These are phyloP conservation scores for Exutisphaerella laricina DNA, from an alignment of 2,329 filamentous ascomycete species.

Conservation along the genomic window DNA sequence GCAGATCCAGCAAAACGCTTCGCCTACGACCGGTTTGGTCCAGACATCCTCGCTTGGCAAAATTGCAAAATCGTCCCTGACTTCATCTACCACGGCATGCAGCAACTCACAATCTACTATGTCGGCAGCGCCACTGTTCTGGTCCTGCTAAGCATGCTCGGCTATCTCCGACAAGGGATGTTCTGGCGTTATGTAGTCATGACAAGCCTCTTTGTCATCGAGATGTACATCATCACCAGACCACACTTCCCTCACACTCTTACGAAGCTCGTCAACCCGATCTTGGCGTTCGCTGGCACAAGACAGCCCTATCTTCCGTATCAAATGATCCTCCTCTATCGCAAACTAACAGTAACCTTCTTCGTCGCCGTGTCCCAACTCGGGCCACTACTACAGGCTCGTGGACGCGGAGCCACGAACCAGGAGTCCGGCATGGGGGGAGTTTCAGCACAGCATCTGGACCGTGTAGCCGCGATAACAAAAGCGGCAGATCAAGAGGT, in stretches of 20 bases:
- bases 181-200: slow-evolving; percentile 51
- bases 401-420: slow-evolving; percentile 29
- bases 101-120: slow-evolving; percentile 58
- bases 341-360: slow-evolving; percentile 69
- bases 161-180: slow-evolving; percentile 62
- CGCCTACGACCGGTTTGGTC: slow-evolving; percentile 85
- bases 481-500: slow-evolving; percentile 63
- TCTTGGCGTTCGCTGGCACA: slow-evolving; percentile 36
- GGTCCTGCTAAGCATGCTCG: slow-evolving; percentile 57
- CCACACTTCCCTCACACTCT: slow-evolving; percentile 43
- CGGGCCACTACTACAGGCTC: slow-evolving; percentile 60
- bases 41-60: slow-evolving; percentile 61
- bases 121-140: slow-evolving; percentile 52
- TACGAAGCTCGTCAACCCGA: slow-evolving; percentile 44
- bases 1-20: slow-evolving; percentile 71
- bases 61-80: slow-evolving; percentile 65
- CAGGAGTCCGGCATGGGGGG: slow-evolving; percentile 18
- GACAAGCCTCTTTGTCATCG: slow-evolving; percentile 51
- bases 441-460: slow-evolving; percentile 57
- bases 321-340: slow-evolving; percentile 69
- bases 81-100: slow-evolving; percentile 64
- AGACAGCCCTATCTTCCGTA: slow-evolving; percentile 72
- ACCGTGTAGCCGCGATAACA: slow-evolving; percentile 58
- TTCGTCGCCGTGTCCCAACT: slow-evolving; percentile 82
- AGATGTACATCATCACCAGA: slow-evolving; percentile 53